Conservation (phyloP, 2,329 filamentous ascomycete species). For the Scedosporium aurantiacum region DNA sequence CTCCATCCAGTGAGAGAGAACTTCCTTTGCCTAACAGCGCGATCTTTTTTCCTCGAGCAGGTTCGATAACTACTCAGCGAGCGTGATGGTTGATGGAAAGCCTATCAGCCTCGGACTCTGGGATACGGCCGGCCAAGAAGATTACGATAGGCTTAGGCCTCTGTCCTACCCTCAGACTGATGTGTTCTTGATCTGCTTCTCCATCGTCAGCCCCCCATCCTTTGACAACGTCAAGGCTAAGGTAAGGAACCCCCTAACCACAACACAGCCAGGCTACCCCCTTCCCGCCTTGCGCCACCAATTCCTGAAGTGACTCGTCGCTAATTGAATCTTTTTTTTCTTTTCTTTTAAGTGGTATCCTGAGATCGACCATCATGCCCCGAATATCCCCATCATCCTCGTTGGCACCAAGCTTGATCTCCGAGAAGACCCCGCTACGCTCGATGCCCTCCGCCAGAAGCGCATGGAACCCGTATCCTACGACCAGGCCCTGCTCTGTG, state of each 20-base stretch:
- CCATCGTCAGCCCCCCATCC: slow-evolving; percentile 91
- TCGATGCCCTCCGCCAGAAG: slow-evolving; percentile 75
- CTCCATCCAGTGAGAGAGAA: neutral
- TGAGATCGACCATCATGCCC: slow-evolving; percentile 94
- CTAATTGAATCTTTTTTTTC: neutral
- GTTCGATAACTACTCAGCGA: slow-evolving; percentile 98
- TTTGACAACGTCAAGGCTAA: slow-evolving; percentile 99
- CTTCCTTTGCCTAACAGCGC: neutral
- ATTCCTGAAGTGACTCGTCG: neutral
- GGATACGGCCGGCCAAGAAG: slow-evolving; percentile 98
- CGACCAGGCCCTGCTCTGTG: slow-evolving; percentile 77
- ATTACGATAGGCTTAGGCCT: slow-evolving; percentile 90
- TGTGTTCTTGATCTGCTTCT: slow-evolving; percentile 97
- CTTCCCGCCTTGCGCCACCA: no score
- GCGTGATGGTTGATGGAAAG: slow-evolving; percentile 97
- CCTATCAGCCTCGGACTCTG: slow-evolving; percentile 93
- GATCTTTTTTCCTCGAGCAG: slow-evolving; percentile 33
- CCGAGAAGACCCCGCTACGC: slow-evolving; percentile 74
- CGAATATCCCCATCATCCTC: slow-evolving; percentile 89
- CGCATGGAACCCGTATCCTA: slow-evolving; percentile 97
- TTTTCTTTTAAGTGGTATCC: slow-evolving; percentile 69
- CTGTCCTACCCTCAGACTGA: slow-evolving; percentile 98
- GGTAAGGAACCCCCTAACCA: slow-evolving; percentile 38
- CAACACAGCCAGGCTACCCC: no score
- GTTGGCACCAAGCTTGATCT: slow-evolving; percentile 96